Evolutionary conservation across 1,284 basidiomycete species (phyloP), one percentile per base, ranked within the genome.

Genomic region (Papiliotrema nemorosa): DNA sequence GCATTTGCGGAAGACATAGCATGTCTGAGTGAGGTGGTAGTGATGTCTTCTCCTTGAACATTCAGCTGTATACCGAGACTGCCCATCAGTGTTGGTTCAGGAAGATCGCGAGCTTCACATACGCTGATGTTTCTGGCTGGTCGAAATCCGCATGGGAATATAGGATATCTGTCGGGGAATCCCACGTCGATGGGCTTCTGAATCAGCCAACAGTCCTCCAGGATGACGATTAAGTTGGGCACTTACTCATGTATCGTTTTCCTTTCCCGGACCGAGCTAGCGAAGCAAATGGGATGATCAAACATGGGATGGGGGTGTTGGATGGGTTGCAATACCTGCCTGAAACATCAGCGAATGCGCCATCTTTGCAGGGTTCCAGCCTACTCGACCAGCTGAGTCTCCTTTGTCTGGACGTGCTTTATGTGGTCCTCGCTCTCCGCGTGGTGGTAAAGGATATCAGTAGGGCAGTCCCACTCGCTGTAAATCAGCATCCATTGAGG

Each of bases 391-490:
- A 33, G 31, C 31, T 16, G 16, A 33, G 9, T 9, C 31, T 16
- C 16, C 31, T 33, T 16, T 33, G 31, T 33, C 16, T 33, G 31
- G 9, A 7, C 29, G 29, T 7, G 10, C 35, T 37, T 7, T 37
- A 20, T 7, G 14, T 37, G 35, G 35, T 37, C 43, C 33, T 44
- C 43, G 29, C 34, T 18, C 18, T 24, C 21, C 18, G 43, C 43
- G 21, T 44, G 43, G 33, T 35, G 33, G 18, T 44, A 44, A 10
- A 44, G n/a, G 29, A 44, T 44, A 16, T 44, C 43, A 10, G 43
- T 44, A 27, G 43, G 29, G 43, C 43, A 44, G 43, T 44, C 43
- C 43, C 43, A 44, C 22, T 33, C 29, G 22, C 33, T 35, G 21
- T 34, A 34, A 13, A 16, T 22, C 41, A 43, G 9, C 7, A 12